Base-by-base conservation (phyloP, 2,329 filamentous ascomycete genomes). In the Phialophora tarda region DNA sequence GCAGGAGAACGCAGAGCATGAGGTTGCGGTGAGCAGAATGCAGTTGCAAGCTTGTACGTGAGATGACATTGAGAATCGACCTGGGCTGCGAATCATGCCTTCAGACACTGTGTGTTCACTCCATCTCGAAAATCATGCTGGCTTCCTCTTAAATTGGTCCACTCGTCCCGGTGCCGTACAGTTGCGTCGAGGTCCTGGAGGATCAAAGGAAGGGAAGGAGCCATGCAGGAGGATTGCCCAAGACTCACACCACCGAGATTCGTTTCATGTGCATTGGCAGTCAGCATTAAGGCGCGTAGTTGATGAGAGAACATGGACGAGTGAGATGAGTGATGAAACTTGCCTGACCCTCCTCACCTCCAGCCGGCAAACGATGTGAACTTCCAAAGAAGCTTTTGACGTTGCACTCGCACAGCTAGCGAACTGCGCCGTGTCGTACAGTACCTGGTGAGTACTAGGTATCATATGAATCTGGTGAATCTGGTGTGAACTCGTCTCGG, bases 181-280 rank as follows among this genome's bases (percentile, higher is more conserved):
- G 38, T 44, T 17, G 38, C 8, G 38, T 44, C 10, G 23, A 23
- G 4, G 24, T 26, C 23, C 21, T 5, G 21, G 12, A 51, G 48
- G 24, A 51, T 51, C 38, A 21, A 51, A 5, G 10, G 21, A 51
- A 26, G 23, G 21, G n/a, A 50, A 30, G 23, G 23, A 32, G 24
- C 21, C n/a, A 8, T 44, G 38, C 38, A 8, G 38, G 56, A 59
- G 56, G n/a, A n/a, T 59, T 26, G 54, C 32, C 28, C 28, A 30
- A 8, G 28, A 30, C 28, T 30, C 28, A 30, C 28, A 30, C 4
- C 28, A 21, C 32, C 11, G 7, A 47, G 26, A 4, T 21, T 50
- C 57, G 38, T 59, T 30, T 30, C 24, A 48, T 50, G 14, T 2
- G 55, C 32, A 23, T 44, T 58, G 30, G 30, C 55, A 41, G 55